These are phyloP conservation scores for Moniliophthora roreri DNA, from an alignment of 1,284 basidiomycete genomes.

Conservation along the genomic window DNA sequence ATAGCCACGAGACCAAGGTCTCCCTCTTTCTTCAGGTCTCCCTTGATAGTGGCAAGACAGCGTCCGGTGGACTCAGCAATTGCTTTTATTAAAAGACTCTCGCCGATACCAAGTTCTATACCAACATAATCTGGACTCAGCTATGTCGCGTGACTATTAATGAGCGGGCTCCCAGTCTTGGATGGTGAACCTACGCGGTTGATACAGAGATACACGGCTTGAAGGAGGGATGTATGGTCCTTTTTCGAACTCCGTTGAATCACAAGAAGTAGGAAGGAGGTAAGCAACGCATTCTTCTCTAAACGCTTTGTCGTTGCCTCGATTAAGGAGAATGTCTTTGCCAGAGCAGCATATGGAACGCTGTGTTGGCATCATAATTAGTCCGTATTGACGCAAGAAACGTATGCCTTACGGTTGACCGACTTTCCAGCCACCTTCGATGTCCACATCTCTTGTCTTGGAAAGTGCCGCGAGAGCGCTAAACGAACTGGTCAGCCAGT, in stretches of 20 bases:
- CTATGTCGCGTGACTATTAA: conserved; percentile 38
- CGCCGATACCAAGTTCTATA: conserved; percentile 95
- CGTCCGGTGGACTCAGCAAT: conserved; percentile 95
- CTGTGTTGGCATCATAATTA: conserved; percentile 39
- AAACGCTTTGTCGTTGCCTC: conserved; percentile 96
- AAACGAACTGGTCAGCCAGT: conserved; percentile 9
- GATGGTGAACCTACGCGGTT: conserved; percentile 69
- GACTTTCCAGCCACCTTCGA: conserved; percentile 84
- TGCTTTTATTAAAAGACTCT: conserved; percentile 92
- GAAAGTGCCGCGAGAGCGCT: conserved; percentile 75
- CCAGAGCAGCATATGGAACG: conserved; percentile 91
- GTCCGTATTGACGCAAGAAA: not conserved
- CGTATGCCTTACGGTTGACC: conserved; percentile 72
- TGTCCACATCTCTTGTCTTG: conserved; percentile 70
- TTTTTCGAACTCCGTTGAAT: conserved; percentile 80
- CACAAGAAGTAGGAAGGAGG: conserved; percentile 86
- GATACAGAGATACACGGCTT: conserved; percentile 95
- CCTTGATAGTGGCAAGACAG: conserved; percentile 80
- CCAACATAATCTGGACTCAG: conserved; percentile 96
- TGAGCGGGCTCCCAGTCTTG: not conserved
- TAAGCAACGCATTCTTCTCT: conserved; percentile 90
- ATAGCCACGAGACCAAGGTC: conserved; percentile 96
- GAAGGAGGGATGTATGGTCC: conserved; percentile 73
- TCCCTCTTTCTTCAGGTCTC: conserved; percentile 91
- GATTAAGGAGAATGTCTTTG: conserved; percentile 87